These are phyloP conservation scores for Globisporangium polare DNA, from an alignment of 352 stramenopile species.

Conservation along the genomic window DNA sequence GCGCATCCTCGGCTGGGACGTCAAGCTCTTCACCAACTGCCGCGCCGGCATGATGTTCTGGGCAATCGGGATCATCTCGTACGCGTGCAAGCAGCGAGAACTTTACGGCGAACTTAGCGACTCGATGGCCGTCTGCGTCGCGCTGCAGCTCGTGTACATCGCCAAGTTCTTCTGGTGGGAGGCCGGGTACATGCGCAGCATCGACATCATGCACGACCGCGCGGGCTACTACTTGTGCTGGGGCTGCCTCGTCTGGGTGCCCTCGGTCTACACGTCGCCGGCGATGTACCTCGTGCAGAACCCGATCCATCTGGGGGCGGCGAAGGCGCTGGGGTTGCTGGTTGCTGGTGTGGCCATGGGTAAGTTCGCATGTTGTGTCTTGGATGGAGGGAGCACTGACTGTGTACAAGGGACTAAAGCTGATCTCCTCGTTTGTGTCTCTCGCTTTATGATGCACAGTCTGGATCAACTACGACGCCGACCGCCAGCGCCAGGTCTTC, in stretches of 20 bases:
- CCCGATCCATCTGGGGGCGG: slow-evolving; percentile 58
- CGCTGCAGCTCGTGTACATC: slow-evolving; percentile 93
- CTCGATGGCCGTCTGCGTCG: slow-evolving; percentile 86
- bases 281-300: slow-evolving; percentile 92
- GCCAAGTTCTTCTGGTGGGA: slow-evolving; percentile 98
- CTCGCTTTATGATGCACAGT: slow-evolving; percentile 34
- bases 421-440: background rate
- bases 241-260: slow-evolving; percentile 97
- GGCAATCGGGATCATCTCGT: slow-evolving; percentile 88
- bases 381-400: background rate
- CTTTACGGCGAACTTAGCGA: slow-evolving; percentile 76
- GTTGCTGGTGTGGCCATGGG: slow-evolving; percentile 72
- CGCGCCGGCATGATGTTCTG: slow-evolving; percentile 97
- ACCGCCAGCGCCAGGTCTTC: slow-evolving; percentile 93
- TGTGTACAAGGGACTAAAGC: background rate
- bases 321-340: slow-evolving; percentile 48
- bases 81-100: slow-evolving; percentile 86
- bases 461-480: slow-evolving; percentile 94
- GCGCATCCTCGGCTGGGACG: slow-evolving; percentile 87
- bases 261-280: slow-evolving; percentile 95
- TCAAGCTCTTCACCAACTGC: slow-evolving; percentile 98
- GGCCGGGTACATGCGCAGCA: slow-evolving; percentile 95
- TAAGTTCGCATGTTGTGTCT: slow-evolving; percentile 32
- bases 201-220: slow-evolving; percentile 96
- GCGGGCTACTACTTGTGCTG: slow-evolving; percentile 96